Evolutionary conservation across 306 rosid species (phyloP).

Genomic region (Gastrolobium villosum): DNA sequence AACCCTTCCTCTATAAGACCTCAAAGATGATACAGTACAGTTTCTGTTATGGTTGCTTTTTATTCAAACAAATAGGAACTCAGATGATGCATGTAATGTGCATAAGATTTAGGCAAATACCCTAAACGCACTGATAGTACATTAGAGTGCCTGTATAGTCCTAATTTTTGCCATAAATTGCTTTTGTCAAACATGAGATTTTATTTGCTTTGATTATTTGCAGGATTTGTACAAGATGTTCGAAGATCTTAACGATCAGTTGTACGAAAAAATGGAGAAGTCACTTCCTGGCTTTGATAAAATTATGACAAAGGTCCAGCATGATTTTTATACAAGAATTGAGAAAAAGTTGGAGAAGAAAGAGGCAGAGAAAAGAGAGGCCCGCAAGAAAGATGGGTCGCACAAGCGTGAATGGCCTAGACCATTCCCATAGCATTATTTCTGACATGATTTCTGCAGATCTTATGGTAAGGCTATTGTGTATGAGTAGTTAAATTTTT

Average conservation of each 20-base stretch:
- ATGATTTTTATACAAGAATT: conserved; percentile 42
- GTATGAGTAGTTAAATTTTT: background rate
- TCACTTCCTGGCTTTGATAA: conserved; percentile 68
- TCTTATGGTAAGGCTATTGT: conserved; percentile 31
- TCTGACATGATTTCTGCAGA: conserved; percentile 33
- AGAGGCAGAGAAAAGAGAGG: conserved; percentile 52
- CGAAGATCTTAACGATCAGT: conserved; percentile 35
- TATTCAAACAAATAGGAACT: background rate
- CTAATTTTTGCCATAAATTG: conserved; percentile 17
- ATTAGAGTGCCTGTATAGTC: background rate
- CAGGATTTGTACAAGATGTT: conserved; percentile 60
- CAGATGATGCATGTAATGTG: background rate
- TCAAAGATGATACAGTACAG: background rate
- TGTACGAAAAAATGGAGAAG: conserved; percentile 37
- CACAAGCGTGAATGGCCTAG: conserved; percentile 4
- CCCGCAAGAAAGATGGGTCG: conserved; percentile 44
- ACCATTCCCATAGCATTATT: conserved; percentile 28
- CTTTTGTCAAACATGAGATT: conserved; percentile 24
- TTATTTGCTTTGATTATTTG: conserved; percentile 48
- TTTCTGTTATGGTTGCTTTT: background rate
- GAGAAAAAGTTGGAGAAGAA: conserved; percentile 46
- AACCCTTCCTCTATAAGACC: conserved; percentile 26
- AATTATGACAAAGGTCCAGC: conserved; percentile 49
- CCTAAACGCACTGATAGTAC: background rate
- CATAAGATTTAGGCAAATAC: background rate